These are phyloP conservation scores for Microcos paniculata DNA, from an alignment of 345 rosid species.

Conservation along the genomic window DNA sequence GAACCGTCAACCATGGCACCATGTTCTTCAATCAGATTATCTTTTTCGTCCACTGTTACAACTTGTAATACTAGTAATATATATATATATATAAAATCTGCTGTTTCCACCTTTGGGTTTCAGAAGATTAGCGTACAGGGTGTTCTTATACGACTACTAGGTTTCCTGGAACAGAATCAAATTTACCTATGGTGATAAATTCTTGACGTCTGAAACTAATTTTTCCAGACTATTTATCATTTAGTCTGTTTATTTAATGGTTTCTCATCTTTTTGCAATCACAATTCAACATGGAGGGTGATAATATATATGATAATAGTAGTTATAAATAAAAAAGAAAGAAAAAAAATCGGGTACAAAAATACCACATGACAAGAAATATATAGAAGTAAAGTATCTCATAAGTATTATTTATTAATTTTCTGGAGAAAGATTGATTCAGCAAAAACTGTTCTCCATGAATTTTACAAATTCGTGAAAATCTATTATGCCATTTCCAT, in stretches of 20 bases:
- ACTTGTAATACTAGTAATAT: background rate
- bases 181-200: background rate
- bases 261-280: background rate
- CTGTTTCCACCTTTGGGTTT: background rate
- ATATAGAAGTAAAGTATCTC: background rate
- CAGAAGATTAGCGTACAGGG: background rate
- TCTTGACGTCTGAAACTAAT: background rate
- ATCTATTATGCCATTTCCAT: conserved; percentile 62
- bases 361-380: background rate
- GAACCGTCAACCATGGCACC: background rate
- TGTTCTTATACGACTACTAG: background rate
- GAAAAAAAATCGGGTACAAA: background rate
- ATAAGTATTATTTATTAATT: background rate
- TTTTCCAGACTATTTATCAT: background rate
- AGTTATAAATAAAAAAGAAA: background rate
- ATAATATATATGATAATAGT: background rate
- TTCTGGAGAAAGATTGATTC: conserved; percentile 8
- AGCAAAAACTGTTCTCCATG: conserved; percentile 61
- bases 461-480: conserved; percentile 68
- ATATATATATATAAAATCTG: background rate
- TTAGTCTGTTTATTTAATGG: background rate
- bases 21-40: background rate
- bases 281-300: too few species aligned
- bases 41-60: background rate
- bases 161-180: background rate